Evolutionary conservation across 768 basidiomycete species (phyloP).

Genomic region (Trametes coccinea): DNA sequence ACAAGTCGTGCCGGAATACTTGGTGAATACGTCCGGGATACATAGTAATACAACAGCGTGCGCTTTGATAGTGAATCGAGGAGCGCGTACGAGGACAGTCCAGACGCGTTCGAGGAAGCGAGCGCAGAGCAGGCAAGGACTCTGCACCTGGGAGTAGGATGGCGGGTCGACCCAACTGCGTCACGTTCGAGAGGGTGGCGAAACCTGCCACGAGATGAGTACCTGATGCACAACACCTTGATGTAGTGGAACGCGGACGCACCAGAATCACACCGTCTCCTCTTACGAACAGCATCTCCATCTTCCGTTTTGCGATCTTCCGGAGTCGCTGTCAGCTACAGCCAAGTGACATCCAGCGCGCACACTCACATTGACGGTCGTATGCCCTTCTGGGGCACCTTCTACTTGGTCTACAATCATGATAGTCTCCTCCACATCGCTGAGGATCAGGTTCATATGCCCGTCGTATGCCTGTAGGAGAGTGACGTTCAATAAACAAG

Average conservation of each 20-base stretch:
- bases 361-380: constrained; percentile 62
- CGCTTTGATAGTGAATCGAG: not conserved
- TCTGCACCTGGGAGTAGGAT: not conserved
- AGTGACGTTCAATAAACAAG: constrained; percentile 18
- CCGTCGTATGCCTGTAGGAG: constrained; percentile 92
- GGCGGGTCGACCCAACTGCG: not conserved
- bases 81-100: constrained; percentile 17
- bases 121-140: not conserved
- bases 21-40: not conserved
- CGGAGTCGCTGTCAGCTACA: not conserved
- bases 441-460: constrained; percentile 99
- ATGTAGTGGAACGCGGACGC: constrained; percentile 29
- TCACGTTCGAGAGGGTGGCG: constrained; percentile 64
- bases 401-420: constrained; percentile 92
- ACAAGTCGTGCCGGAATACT: not conserved
- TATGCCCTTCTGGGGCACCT: constrained; percentile 52
- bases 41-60: constrained; percentile 9
- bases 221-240: not conserved
- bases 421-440: constrained; percentile 96
- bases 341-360: not conserved
- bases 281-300: constrained; percentile 97
- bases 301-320: constrained; percentile 88
- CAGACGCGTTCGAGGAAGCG: constrained; percentile 35
- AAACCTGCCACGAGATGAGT: constrained; percentile 51
- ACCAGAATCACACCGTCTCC: constrained; percentile 98